Evolutionary conservation across 768 basidiomycete genomes (phyloP).

Genomic region (Chalciporus sphaerocephalus): DNA sequence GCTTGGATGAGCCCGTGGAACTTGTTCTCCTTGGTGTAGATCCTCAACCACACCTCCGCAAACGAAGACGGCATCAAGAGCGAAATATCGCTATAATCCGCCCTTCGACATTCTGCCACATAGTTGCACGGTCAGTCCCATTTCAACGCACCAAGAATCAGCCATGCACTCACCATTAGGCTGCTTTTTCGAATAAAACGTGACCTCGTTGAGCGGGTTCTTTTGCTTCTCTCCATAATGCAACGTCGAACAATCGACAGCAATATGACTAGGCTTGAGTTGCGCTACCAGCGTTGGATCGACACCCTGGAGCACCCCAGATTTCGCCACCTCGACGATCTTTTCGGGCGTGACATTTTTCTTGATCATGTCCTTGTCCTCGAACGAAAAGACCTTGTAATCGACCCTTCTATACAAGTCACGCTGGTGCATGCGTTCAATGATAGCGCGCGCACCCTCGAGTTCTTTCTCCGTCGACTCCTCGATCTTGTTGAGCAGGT

Average conservation of each 20-base stretch:
- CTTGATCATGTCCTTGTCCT: slow-evolving; percentile 25
- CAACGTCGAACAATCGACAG: slow-evolving; percentile 60
- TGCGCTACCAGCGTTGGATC: slow-evolving; percentile 30
- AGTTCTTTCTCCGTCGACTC: slow-evolving; percentile 47
- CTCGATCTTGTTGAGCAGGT: slow-evolving; percentile 60
- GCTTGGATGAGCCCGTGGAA: slow-evolving; percentile 63
- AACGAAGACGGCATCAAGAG: slow-evolving; percentile 60
- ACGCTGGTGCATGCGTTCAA: slow-evolving; percentile 57
- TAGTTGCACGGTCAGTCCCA: background rate
- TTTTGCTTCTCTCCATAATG: slow-evolving; percentile 73
- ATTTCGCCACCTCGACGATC: slow-evolving; percentile 43
- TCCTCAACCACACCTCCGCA: slow-evolving; percentile 62
- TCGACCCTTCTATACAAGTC: slow-evolving; percentile 71
- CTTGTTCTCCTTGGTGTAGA: slow-evolving; percentile 61
- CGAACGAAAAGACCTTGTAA: slow-evolving; percentile 46
- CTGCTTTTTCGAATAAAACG: slow-evolving; percentile 68
- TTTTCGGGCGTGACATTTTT: slow-evolving; percentile 33
- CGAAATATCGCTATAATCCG: slow-evolving; percentile 57
- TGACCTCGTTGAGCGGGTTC: slow-evolving; percentile 66
- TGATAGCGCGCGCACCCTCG: slow-evolving; percentile 50
- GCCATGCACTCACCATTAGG: slow-evolving; percentile 44
- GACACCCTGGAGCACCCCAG: slow-evolving; percentile 21
- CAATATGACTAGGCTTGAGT: slow-evolving; percentile 48
- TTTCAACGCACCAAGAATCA: too few relatives aligned
- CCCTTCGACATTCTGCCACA: slow-evolving; percentile 38